Conservation (phyloP, 176 grass and related monocot species). For the Hsuehochloa calcarea region DNA sequence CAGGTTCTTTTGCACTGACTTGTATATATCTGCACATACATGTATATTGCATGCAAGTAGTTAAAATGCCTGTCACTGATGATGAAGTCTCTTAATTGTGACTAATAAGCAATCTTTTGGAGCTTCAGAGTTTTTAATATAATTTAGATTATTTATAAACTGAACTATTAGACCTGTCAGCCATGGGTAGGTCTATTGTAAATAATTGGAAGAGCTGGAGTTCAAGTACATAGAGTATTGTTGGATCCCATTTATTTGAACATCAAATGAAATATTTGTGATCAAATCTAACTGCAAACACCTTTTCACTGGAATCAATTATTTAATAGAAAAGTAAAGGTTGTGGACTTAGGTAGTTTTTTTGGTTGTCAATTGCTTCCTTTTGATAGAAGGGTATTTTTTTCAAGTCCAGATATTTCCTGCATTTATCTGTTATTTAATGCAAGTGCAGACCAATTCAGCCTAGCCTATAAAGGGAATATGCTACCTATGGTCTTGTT, state of each 20-base stretch:
- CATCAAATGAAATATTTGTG: not conserved
- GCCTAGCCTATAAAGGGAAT: constrained; percentile 85
- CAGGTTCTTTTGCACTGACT: constrained; percentile 56
- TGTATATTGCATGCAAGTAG: not conserved
- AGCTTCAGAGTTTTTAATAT: constrained; percentile 21
- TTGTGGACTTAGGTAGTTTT: constrained; percentile 10
- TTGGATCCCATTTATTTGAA: constrained; percentile 14
- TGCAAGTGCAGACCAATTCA: constrained; percentile 66
- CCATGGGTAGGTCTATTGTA: not conserved
- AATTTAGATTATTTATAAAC: not conserved
- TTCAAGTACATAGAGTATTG: not conserved
- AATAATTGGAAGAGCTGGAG: not conserved
- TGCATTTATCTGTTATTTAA: constrained; percentile 28
- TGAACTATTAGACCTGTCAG: not conserved
- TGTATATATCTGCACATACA: constrained; percentile 11
- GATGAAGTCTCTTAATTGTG: not conserved
- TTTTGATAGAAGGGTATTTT: not conserved
- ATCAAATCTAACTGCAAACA: constrained; percentile 8
- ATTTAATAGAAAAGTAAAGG: not conserved
- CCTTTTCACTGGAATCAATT: not conserved
- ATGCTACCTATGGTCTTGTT: constrained; percentile 41
- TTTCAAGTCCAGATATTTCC: not conserved
- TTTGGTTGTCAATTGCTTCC: not conserved
- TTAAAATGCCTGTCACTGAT: not conserved
- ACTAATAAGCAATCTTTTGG: not conserved